Evolutionary conservation across 73 alveolate species (phyloP), one percentile per base, ranked within the genome.

Genomic region (Breviolum minutum): DNA sequence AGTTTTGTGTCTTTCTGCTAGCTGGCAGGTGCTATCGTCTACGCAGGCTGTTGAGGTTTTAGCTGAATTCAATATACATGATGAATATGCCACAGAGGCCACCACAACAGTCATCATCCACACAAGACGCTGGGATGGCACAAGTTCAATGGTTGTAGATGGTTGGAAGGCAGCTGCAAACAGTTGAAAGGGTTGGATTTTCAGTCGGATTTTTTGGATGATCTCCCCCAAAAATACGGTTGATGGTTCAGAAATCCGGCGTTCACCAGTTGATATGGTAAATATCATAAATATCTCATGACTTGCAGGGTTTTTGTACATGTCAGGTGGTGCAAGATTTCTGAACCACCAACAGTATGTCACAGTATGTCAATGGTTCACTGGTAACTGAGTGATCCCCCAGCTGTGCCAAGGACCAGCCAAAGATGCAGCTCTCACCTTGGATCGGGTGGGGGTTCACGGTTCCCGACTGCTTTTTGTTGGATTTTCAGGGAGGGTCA

Each of bases 21-120:
- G 6, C 40, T 13, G 83, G 32, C 73, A 89, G 96, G 96, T 89
- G 87, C 71, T 89, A 61, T 66, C 96, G 9, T 68, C 87, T 22
- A 69, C 96, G 9, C 96, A 79, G 60, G 96, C 96, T 24, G 19
- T 89, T 48, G 84, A 89, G 96, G 32, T 89, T 24, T 48, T 70
- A 8, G 86, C 63, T 24, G 96, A 89, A 24, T 73, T 89, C 26
- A 61, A 89, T 40, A 27, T 89, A n/a, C 82, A 73, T 7, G 96
- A 89, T 27, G 96, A 70, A 73, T 89, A 32, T 24, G 82, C 82
- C 22, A 89, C 82, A n/a, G 96, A 89, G 71, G 29, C 70, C 20
- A 89, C 96, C 40, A 79, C 96, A 12, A 61, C 77, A 0, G 96
- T 89, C 73, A 74, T 87, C 40, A 89, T 73, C 7, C 96, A 89